A percentile compares a stretch with the other conserved stretches of the same genome.
Conservation (phyloP, 257 asterid genomes). For the Capsicum pubescens region DNA sequence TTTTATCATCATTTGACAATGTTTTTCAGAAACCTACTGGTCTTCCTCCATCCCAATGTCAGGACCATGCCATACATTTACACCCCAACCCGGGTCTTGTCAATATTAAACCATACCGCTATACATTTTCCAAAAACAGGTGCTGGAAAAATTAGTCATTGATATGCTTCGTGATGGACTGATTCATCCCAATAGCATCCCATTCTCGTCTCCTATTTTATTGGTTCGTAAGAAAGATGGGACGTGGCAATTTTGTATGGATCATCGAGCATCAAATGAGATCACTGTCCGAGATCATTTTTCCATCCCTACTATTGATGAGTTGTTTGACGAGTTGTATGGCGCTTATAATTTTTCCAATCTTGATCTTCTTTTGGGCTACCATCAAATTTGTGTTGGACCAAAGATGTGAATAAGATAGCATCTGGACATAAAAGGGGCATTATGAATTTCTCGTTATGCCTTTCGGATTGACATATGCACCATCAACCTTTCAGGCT, state of each 20-base stretch:
- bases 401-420: too few relatives aligned
- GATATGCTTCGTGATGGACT: neutral
- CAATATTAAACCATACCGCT: neutral
- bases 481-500: constrained; percentile 24
- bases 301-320: too few relatives aligned
- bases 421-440: neutral
- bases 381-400: too few relatives aligned
- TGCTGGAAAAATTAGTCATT: neutral
- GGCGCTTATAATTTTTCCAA: too few relatives aligned
- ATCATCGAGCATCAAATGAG: too few relatives aligned
- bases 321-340: too few relatives aligned
- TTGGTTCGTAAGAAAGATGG: too few relatives aligned
- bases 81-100: neutral
- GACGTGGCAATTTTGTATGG: too few relatives aligned
- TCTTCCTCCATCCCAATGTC: neutral
- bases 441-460: constrained; percentile 20
- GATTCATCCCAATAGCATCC: too few relatives aligned
- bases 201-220: neutral
- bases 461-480: constrained; percentile 20
- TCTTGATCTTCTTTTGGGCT: too few relatives aligned
- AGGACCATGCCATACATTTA: neutral
- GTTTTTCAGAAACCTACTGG: neutral
- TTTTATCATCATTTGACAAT: neutral
- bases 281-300: too few relatives aligned
- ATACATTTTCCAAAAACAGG: neutral